These are phyloP conservation scores for Mycocentrospora acerina DNA, from an alignment of 2,329 filamentous ascomycete species.

Conservation along the genomic window DNA sequence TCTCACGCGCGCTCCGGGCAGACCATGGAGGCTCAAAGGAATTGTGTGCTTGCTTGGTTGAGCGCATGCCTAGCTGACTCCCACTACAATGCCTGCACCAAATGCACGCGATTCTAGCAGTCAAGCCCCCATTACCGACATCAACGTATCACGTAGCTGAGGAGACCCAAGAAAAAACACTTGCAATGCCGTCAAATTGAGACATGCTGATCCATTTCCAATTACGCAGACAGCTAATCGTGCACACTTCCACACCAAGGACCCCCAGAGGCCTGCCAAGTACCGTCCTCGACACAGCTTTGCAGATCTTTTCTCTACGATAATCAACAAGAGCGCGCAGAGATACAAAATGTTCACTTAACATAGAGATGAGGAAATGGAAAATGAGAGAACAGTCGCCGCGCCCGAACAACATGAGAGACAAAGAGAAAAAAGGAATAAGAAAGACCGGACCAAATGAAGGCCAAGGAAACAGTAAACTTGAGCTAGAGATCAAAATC, in stretches of 20 bases:
- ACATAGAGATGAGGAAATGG: slow-evolving; percentile 23
- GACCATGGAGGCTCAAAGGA: no score
- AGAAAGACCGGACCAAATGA: slow-evolving; percentile 22
- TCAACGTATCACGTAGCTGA: neutral
- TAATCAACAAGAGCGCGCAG: slow-evolving; percentile 11
- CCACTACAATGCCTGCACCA: no score
- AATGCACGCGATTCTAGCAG: no score
- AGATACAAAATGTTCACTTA: slow-evolving; percentile 12
- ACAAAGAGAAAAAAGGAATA: slow-evolving; percentile 22
- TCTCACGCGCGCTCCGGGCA: no score
- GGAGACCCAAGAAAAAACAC: no score
- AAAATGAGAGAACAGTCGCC: slow-evolving; percentile 21
- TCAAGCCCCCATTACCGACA: neutral
- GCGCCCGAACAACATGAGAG: slow-evolving; percentile 22
- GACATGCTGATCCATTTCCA: slow-evolving; percentile 27
- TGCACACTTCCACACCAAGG: slow-evolving; percentile 16
- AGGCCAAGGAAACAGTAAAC: slow-evolving; percentile 34
- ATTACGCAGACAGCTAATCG: slow-evolving; percentile 30
- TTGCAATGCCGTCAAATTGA: neutral
- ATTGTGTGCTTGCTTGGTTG: no score
- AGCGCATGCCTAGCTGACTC: no score
- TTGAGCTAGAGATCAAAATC: slow-evolving; percentile 24
- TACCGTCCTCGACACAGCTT: slow-evolving; percentile 18
- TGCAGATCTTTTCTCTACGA: slow-evolving; percentile 20
- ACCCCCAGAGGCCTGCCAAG: slow-evolving; percentile 34